phyloP scores from a whole-genome alignment of 2,329 filamentous ascomycete species.

The Diaporthe vaccinii region DNA sequence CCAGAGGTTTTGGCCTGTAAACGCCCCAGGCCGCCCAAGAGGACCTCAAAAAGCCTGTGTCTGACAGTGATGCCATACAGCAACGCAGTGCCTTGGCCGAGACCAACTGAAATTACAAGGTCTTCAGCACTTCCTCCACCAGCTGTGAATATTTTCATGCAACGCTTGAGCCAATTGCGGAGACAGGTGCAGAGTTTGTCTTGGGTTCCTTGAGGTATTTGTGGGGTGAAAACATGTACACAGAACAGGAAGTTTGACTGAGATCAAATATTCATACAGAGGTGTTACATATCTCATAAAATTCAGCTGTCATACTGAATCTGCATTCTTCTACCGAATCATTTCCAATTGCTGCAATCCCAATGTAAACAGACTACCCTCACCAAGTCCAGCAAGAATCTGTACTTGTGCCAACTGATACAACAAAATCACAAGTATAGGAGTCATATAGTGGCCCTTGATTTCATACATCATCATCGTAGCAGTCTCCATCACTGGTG shows the following conservation, averaged over 20 bases:
- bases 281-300: background rate
- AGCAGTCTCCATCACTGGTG: background rate
- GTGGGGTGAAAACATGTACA: background rate
- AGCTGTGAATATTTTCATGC: background rate
- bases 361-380: background rate
- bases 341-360: background rate
- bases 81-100: background rate
- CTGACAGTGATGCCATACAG: no score
- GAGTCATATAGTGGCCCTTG: background rate
- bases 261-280: background rate
- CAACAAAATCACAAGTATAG: background rate
- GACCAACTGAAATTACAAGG: background rate
- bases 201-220: background rate
- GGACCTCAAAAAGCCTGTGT: background rate
- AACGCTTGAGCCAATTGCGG: no score
- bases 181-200: background rate
- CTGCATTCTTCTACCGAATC: background rate
- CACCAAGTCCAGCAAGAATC: background rate
- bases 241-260: background rate
- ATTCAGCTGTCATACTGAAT: background rate
- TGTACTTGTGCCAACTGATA: background rate
- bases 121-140: background rate
- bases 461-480: background rate
- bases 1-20: background rate
- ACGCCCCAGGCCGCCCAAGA: background rate